These are phyloP conservation scores for Phytophthora megakarya DNA, from an alignment of 352 stramenopile species.

Conservation along the genomic window DNA sequence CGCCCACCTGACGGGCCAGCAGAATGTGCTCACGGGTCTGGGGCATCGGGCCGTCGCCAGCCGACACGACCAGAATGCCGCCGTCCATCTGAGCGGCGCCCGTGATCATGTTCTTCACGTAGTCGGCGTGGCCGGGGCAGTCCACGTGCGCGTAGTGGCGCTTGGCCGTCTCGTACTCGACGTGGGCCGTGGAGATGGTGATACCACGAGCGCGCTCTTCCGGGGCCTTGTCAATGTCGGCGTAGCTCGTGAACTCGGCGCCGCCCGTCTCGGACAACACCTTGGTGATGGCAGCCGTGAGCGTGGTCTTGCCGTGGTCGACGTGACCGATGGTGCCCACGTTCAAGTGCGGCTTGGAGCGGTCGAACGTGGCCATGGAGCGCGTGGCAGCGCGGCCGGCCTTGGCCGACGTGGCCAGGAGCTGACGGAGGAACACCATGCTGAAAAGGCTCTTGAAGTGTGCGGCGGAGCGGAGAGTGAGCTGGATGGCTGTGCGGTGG, in stretches of 20 bases:
- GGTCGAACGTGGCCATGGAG: conserved; percentile 75
- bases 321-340: conserved; percentile 99
- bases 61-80: conserved; percentile 90
- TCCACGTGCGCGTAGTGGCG: conserved; percentile 92
- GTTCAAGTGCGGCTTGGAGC: conserved; percentile 96
- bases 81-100: conserved; percentile 97
- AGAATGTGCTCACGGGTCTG: conserved; percentile 98
- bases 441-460: conserved; percentile 8
- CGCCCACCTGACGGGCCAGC: conserved; percentile 92
- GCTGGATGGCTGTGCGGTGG: conserved; percentile 17
- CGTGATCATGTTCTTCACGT: conserved; percentile 98
- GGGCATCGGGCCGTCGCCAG: conserved; percentile 71
- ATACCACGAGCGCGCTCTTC: conserved; percentile 61
- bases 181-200: conserved; percentile 39
- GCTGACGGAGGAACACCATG: conserved; percentile 40
- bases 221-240: conserved; percentile 96
- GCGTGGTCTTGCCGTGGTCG: conserved; percentile 97
- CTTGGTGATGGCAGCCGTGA: conserved; percentile 97
- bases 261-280: conserved; percentile 77
- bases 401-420: conserved; percentile 29
- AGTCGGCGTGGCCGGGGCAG: conserved; percentile 90
- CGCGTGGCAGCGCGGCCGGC: conserved; percentile 18
- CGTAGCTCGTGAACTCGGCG: conserved; percentile 87
- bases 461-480: conserved; percentile 13
- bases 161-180: conserved; percentile 37